A percentile compares a stretch with the other conserved stretches of the same genome.
phyloP scores from a whole-genome alignment of 768 basidiomycete species.

The Lactarius akahatsu region DNA sequence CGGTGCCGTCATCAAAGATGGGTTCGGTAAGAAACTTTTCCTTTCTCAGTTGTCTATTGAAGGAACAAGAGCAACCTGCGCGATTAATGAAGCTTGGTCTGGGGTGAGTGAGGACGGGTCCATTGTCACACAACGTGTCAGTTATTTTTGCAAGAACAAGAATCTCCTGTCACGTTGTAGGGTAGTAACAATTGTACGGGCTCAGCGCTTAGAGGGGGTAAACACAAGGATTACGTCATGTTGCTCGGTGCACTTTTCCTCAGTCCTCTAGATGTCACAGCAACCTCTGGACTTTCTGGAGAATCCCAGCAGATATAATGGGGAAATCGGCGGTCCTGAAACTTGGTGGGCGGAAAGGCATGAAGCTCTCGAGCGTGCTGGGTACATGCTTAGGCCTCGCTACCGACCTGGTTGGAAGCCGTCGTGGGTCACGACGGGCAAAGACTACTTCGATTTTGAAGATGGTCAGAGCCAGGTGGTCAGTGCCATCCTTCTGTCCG shows the following conservation, averaged over 20 bases:
- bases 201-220: too few relatives aligned
- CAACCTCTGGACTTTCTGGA: not conserved
- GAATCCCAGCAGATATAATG: not conserved
- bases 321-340: not conserved
- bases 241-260: too few relatives aligned
- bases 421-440: slow-evolving; percentile 10
- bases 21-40: not conserved
- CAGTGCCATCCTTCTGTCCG: accelerated
- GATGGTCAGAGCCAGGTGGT: slow-evolving; percentile 14
- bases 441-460: not conserved
- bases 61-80: not conserved
- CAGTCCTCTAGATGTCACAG: not conserved
- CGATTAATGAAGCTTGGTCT: too few relatives aligned
- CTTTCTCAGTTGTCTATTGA: not conserved
- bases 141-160: too few relatives aligned
- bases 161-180: too few relatives aligned
- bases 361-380: not conserved
- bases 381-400: slow-evolving; percentile 20
- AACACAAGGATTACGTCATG: too few relatives aligned
- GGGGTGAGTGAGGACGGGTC: too few relatives aligned
- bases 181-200: too few relatives aligned
- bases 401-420: slow-evolving; percentile 19
- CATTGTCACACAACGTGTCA: too few relatives aligned
- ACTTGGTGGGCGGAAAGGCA: slow-evolving; percentile 13
- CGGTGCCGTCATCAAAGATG: not conserved